These are phyloP conservation scores for Cercis canadensis DNA, from an alignment of 306 rosid species.

Conservation along the genomic window DNA sequence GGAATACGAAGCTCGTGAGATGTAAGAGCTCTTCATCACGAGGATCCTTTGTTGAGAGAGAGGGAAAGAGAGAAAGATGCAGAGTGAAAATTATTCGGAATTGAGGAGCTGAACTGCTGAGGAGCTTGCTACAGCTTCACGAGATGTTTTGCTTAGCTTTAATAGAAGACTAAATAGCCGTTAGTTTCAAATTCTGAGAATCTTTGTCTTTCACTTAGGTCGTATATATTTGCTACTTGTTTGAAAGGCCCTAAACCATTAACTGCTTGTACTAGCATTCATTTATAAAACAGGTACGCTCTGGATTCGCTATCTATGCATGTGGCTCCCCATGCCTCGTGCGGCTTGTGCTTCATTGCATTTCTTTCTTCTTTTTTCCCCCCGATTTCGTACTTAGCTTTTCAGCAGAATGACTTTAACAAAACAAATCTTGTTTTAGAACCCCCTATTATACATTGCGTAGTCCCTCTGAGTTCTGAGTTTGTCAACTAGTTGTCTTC, in stretches of 20 bases:
- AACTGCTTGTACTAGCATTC: no score
- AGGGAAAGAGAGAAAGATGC: conserved; percentile 35
- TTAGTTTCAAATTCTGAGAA: conserved; percentile 48
- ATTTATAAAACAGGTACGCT: background rate
- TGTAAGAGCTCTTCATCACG: conserved; percentile 95
- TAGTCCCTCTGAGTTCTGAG: no score
- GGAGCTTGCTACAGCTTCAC: conserved; percentile 63
- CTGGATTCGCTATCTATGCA: conserved; percentile 36
- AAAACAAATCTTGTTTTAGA: no score
- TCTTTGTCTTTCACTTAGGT: conserved; percentile 33
- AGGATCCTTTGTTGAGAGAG: conserved; percentile 70
- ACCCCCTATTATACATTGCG: no score
- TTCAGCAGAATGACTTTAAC: no score
- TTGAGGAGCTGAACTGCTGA: conserved; percentile 43
- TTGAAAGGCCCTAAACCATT: no score
- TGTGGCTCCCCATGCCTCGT: no score
- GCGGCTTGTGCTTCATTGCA: no score
- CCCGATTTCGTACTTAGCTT: no score
- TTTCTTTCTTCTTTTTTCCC: no score
- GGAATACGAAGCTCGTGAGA: conserved; percentile 88
- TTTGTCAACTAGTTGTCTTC: no score
- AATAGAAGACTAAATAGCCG: conserved; percentile 42
- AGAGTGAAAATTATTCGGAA: conserved; percentile 24
- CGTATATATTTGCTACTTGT: no score
- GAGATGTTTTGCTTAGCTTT: conserved; percentile 71